These are phyloP conservation scores for Alternaria ventricosa DNA, from an alignment of 2,329 filamentous ascomycete genomes.

Conservation along the genomic window DNA sequence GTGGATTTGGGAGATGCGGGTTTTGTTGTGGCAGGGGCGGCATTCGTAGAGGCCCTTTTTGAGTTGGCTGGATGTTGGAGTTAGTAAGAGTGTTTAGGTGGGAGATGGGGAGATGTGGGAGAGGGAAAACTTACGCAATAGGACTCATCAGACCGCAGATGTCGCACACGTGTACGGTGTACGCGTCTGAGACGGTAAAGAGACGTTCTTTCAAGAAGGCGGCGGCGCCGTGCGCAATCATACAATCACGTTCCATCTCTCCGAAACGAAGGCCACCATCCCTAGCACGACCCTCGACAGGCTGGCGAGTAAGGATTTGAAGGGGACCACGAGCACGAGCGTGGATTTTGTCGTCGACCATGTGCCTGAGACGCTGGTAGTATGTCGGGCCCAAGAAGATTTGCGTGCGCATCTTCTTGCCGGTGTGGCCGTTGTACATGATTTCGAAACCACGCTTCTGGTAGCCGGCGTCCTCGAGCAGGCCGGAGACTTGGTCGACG, in stretches of 20 bases:
- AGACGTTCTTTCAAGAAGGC: slow-evolving; percentile 96
- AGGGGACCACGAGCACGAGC: slow-evolving; percentile 96
- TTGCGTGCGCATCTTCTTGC: slow-evolving; percentile 89
- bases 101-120: background rate
- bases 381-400: slow-evolving; percentile 98
- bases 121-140: slow-evolving; percentile 81
- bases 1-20: slow-evolving; percentile 95
- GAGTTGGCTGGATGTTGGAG: slow-evolving; percentile 69
- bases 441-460: slow-evolving; percentile 97
- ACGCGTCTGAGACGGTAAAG: slow-evolving; percentile 97
- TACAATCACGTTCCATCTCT: slow-evolving; percentile 99
- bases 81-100: slow-evolving; percentile 21
- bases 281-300: slow-evolving; percentile 95
- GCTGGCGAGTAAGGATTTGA: slow-evolving; percentile 96
- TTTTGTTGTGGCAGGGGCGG: slow-evolving; percentile 98
- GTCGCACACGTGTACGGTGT: slow-evolving; percentile 97
- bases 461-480: slow-evolving; percentile 89
- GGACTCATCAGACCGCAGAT: slow-evolving; percentile 99
- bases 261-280: slow-evolving; percentile 98
- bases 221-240: slow-evolving; percentile 99
- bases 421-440: slow-evolving; percentile 99
- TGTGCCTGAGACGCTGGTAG: slow-evolving; percentile 97
- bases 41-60: slow-evolving; percentile 97
- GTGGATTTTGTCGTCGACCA: slow-evolving; percentile 99
- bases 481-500: slow-evolving; percentile 86